phyloP scores from a whole-genome alignment of 768 basidiomycete genomes.

The Coprinellus micaceus region DNA sequence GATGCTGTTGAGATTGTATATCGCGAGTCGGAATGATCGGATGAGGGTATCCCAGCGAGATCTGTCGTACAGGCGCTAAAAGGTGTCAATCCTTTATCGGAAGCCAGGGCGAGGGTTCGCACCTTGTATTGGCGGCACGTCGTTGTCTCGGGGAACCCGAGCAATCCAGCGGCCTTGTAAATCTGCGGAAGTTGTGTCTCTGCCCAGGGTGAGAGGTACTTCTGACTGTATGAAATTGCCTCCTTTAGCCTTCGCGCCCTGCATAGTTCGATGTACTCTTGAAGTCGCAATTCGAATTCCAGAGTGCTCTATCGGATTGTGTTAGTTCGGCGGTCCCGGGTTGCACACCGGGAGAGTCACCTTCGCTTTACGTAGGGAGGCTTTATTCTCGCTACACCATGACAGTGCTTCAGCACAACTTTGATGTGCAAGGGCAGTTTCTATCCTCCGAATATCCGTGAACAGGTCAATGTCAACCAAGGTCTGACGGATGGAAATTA shows the following conservation, averaged over 20 bases:
- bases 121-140: conserved; percentile 80
- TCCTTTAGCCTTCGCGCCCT: conserved; percentile 60
- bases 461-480: conserved; percentile 92
- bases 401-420: conserved; percentile 86
- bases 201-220: conserved; percentile 78
- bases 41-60: conserved; percentile 75
- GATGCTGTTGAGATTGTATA: conserved; percentile 83
- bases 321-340: neutral
- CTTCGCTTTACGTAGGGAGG: conserved; percentile 87
- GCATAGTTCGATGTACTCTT: conserved; percentile 93
- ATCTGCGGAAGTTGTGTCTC: conserved; percentile 79
- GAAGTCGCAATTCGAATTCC: conserved; percentile 92
- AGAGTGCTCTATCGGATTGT: conserved; percentile 69
- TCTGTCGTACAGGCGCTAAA: conserved; percentile 77
- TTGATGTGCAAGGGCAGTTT: conserved; percentile 67
- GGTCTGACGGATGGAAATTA: conserved; percentile 43
- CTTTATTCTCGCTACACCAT: conserved; percentile 97
- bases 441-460: conserved; percentile 83
- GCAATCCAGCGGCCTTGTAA: conserved; percentile 66
- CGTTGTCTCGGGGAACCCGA: conserved; percentile 73
- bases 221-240: conserved; percentile 82
- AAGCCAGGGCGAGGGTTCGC: conserved; percentile 13
- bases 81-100: conserved; percentile 1
- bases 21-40: conserved; percentile 77
- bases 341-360: conserved; percentile 29